Percentiles rank a stretch among this genome's conserved stretches.
These are phyloP conservation scores for Uncinocarpus reesii DNA, from an alignment of 2,329 filamentous ascomycete species.

Conservation along the genomic window DNA sequence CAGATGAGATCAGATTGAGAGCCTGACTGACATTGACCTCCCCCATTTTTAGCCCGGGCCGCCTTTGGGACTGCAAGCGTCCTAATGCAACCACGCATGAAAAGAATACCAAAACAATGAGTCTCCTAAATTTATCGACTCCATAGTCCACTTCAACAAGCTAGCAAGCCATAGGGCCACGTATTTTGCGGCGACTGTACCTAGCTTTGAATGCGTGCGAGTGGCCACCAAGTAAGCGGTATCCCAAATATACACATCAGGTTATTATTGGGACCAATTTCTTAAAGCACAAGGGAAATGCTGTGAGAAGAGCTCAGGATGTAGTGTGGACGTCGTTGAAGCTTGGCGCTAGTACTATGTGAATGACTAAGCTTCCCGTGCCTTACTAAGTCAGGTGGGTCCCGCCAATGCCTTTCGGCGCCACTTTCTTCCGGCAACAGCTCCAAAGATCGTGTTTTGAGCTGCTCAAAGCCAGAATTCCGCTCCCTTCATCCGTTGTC, in stretches of 20 bases:
- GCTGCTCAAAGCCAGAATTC: background rate
- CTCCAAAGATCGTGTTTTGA: slow-evolving; percentile 2
- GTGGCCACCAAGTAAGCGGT: background rate
- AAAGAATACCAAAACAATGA: background rate
- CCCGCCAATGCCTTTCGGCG: too few relatives aligned
- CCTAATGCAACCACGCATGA: background rate
- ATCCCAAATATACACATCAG: background rate
- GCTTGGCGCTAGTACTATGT: too few relatives aligned
- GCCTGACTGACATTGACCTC: slow-evolving; percentile 36
- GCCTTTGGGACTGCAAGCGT: background rate
- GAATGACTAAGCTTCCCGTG: background rate
- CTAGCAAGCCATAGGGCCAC: background rate
- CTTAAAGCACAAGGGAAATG: too few relatives aligned
- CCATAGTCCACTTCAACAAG: background rate
- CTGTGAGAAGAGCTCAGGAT: too few relatives aligned
- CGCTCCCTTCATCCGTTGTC: slow-evolving; percentile 13
- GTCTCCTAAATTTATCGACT: background rate
- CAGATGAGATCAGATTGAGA: slow-evolving; percentile 35
- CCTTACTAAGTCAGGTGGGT: too few relatives aligned
- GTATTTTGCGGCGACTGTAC: background rate
- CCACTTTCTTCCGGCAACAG: background rate
- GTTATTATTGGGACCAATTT: background rate
- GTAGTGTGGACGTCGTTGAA: too few relatives aligned
- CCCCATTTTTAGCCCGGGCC: slow-evolving; percentile 25
- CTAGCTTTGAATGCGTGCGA: background rate